Percentiles rank a stretch among this genome's conserved stretches.
Conservation (phyloP, 805 yeast species). For the Lipomyces spencermartinsiae region DNA sequence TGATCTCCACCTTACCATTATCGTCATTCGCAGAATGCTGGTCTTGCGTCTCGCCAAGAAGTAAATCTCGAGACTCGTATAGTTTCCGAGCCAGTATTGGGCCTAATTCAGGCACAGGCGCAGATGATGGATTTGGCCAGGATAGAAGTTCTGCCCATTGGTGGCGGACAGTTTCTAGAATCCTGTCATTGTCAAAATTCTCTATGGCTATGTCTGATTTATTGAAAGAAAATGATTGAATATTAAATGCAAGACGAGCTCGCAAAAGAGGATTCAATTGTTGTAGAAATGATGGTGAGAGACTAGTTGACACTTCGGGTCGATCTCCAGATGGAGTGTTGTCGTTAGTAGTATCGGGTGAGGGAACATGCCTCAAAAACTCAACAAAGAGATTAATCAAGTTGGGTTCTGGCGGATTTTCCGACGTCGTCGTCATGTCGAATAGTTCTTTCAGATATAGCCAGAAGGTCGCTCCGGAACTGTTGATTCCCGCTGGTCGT, state of each 20-base stretch:
- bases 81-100: slow-evolving; percentile 23
- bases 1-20: background rate
- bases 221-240: slow-evolving; percentile 1
- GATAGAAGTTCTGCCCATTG: slow-evolving; percentile 31
- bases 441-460: background rate
- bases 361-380: slow-evolving; percentile 2
- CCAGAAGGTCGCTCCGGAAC: background rate
- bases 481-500: too few species aligned
- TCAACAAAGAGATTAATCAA: slow-evolving; percentile 1
- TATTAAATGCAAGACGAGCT: slow-evolving; percentile 28
- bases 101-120: slow-evolving; percentile 17
- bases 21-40: background rate
- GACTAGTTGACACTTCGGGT: slow-evolving; percentile 5
- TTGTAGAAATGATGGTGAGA: slow-evolving; percentile 16
- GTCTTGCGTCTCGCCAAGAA: background rate
- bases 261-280: slow-evolving; percentile 30
- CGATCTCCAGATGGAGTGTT: background rate
- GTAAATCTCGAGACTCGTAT: slow-evolving; percentile 19
- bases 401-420: slow-evolving; percentile 8
- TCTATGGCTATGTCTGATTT: background rate
- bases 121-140: slow-evolving; percentile 17
- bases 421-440: background rate
- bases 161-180: slow-evolving; percentile 8
- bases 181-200: background rate
- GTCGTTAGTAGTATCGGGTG: background rate